phyloP scores from a whole-genome alignment of 1,284 basidiomycete species.

The Ustilago loliicola region DNA sequence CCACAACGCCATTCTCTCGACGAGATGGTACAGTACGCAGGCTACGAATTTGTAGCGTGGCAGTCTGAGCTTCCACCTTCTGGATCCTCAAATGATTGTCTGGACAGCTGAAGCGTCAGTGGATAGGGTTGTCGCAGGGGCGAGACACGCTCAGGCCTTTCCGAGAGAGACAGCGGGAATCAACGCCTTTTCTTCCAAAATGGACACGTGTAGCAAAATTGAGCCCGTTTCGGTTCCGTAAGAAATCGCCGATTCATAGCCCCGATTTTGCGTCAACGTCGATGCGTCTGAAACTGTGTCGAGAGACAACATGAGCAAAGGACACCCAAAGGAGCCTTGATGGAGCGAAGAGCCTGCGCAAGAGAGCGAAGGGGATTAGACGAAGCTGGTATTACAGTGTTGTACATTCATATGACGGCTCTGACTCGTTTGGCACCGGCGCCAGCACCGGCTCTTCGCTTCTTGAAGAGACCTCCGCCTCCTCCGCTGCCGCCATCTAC shows the following conservation, averaged over 20 bases:
- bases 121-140: not conserved
- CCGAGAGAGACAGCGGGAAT: not conserved
- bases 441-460: slow-evolving; percentile 57
- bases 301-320: not conserved
- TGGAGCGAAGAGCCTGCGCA: not conserved
- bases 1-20: not conserved
- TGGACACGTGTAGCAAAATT: slow-evolving; percentile 24
- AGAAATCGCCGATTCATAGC: slow-evolving; percentile 11
- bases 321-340: not conserved
- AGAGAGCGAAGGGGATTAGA: too few relatives aligned
- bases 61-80: not conserved
- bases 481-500: slow-evolving; percentile 6
- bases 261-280: not conserved
- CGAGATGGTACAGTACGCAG: not conserved
- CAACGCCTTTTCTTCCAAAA: slow-evolving; percentile 20
- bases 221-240: not conserved
- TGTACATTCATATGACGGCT: slow-evolving; percentile 38
- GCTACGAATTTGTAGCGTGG: not conserved
- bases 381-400: not conserved
- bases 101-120: not conserved
- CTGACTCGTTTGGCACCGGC: slow-evolving; percentile 60
- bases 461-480: slow-evolving; percentile 57
- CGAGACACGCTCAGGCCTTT: not conserved
- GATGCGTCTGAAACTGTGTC: not conserved
- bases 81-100: not conserved